Evolutionary conservation across 2,329 filamentous ascomycete species (phyloP), one percentile per base, ranked within the genome.

Genomic region (Fusarium torreyae): DNA sequence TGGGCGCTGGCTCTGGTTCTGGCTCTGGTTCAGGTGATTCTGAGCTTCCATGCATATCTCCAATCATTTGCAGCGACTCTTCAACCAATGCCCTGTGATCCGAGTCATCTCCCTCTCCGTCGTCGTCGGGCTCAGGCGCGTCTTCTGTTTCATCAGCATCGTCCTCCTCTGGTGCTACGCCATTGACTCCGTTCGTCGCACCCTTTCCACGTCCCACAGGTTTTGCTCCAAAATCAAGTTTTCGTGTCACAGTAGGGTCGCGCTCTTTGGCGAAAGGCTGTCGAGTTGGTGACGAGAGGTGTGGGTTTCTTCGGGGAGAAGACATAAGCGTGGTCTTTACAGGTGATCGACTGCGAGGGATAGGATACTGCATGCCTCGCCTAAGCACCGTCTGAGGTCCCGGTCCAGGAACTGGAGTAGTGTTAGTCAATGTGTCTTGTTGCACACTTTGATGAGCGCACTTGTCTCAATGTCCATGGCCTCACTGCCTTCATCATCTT

Each of bases 261-360:
- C 77, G 77, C 15, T 77, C 76, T 42, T 77, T 78, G 58, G 66
- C 66, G 34, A 66, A 71, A 3, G 80, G 78, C n/a, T 79, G 82
- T 22, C 82, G 81, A 11, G 78, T 75, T 1, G 86, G 84, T 17
- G 85, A 88, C 14, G 86, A 86, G 18, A 81, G 81, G 44, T 84
- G 86, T 6, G 87, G 88, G 70, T 88, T 89, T 57, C 86, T 85
- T 65, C 88, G 85, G 26, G 91, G 89, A 1, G 91, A 91, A 3
- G 86, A 88, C 14, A 83, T 81, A 26, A 89, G 82, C 34, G 85
- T 81, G 5, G 90, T 90, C 78, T 91, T 92, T 56, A 87, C 83
- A 2, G 91, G 91, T 4, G 90, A 92, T 59, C 82, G 79, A 45
- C 81, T 81, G 52, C 81, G 83, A 40, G 85, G 83, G 11, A 85